phyloP scores from a whole-genome alignment of 2,329 filamentous ascomycete species.

The Xylariales sp. region DNA sequence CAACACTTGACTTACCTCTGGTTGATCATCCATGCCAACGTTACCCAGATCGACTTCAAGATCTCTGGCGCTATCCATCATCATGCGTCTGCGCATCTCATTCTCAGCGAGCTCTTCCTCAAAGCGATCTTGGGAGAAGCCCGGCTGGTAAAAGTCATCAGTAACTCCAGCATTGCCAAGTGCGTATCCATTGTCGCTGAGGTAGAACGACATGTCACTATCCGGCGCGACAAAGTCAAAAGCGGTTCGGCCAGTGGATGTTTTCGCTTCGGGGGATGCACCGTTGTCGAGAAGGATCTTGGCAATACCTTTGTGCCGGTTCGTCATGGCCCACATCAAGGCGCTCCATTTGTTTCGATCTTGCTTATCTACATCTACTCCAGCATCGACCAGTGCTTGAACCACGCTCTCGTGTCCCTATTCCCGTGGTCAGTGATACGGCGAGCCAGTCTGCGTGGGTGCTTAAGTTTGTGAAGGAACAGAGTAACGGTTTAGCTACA shows the following conservation, averaged over 20 bases:
- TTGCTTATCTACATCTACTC: conserved; percentile 85
- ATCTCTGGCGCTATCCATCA: conserved; percentile 98
- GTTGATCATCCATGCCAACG: conserved; percentile 90
- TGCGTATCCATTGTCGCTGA: conserved; percentile 90
- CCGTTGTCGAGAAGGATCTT: conserved; percentile 90
- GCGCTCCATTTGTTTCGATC: conserved; percentile 97
- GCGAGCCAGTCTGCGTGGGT: no score
- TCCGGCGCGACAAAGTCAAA: conserved; percentile 94
- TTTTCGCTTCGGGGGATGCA: conserved; percentile 93
- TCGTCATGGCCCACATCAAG: conserved; percentile 99
- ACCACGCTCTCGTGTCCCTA: conserved; percentile 89
- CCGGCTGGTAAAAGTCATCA: conserved; percentile 91
- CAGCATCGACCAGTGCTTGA: conserved; percentile 74
- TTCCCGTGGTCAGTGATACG: no score
- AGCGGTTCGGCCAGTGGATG: conserved; percentile 86
- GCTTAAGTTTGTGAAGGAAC: no score
- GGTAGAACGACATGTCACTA: conserved; percentile 93
- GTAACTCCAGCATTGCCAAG: conserved; percentile 75
- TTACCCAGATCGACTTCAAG: conserved; percentile 95
- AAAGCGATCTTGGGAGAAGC: conserved; percentile 88
- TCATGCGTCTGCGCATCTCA: conserved; percentile 93
- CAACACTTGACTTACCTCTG: conserved; percentile 67
- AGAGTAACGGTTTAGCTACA: conserved; percentile 36
- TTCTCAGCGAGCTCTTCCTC: conserved; percentile 97
- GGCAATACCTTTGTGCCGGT: conserved; percentile 91